Conservation (phyloP, 257 asterid species). For the Eucommia ulmoides region DNA sequence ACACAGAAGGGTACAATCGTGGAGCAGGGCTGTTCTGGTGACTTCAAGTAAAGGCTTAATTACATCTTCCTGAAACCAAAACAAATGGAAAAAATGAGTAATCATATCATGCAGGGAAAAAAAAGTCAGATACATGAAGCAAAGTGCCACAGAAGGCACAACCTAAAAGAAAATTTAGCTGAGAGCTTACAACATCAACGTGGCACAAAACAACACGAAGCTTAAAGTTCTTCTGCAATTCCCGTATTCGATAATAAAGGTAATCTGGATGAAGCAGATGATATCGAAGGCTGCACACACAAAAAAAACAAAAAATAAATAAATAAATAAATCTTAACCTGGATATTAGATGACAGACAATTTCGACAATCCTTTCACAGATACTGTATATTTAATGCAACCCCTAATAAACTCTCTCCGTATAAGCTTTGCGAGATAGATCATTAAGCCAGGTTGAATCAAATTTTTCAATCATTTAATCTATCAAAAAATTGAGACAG, state of each 20-base stretch:
- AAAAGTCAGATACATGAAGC: no score
- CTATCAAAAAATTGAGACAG: no score
- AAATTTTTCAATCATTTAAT: no score
- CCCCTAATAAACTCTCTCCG: no score
- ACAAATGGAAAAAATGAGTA: background rate
- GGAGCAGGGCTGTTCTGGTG: slow-evolving; percentile 89
- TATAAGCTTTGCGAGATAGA: no score
- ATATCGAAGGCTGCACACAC: slow-evolving; percentile 64
- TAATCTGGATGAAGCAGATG: slow-evolving; percentile 98
- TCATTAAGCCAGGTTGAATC: no score
- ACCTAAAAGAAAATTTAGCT: slow-evolving; percentile 5
- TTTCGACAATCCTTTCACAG: no score
- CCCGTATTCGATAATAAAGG: slow-evolving; percentile 86
- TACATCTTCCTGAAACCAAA: slow-evolving; percentile 81
- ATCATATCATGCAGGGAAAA: no score
- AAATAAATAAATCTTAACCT: no score
- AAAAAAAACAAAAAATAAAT: background rate
- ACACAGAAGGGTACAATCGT: slow-evolving; percentile 93
- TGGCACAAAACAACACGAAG: slow-evolving; percentile 91
- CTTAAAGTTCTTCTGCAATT: slow-evolving; percentile 79
- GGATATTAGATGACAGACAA: no score
- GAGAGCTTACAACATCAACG: slow-evolving; percentile 75
- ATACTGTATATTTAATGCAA: no score
- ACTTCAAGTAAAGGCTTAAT: slow-evolving; percentile 89
- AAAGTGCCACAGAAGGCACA: background rate